Evolutionary conservation across 495 filamentous ascomycete species (phyloP), one percentile per base, ranked within the genome.

Genomic region (Poronia punctata): DNA sequence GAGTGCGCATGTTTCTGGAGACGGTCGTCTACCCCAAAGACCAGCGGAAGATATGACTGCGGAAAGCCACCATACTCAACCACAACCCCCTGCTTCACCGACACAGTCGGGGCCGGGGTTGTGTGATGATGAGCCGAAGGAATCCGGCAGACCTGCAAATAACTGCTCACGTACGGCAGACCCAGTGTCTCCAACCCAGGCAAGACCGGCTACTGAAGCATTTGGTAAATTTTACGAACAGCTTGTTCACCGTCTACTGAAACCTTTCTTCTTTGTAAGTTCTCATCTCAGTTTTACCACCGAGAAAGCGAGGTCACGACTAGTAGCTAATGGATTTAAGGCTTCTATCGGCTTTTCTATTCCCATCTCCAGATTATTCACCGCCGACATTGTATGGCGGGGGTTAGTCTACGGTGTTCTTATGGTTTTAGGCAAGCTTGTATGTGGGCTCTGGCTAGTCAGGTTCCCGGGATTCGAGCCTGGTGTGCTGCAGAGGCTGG

Each of bases 291-390:
- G 8, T 11, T 17, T 23, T 4, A n/a, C 8, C 14, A 1, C 5
- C 10, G 3, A 24, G n/a, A 7, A 2, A 2, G 1, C 20, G 14
- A 1, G 3, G 7, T 12, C 3, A 5, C 5, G 4, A 5, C 11
- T n/a, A n/a, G n/a, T n/a, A n/a, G 24, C 19, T 43, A 17, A 37
- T 32, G 1, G 11, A 2, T 12, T 23, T 3, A 23, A 76, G 72
- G 79, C 83, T 14, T 86, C 81, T 0, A 83, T 89, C 26, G 84
- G 86, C 1, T 88, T 90, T 49, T 78, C 83, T 0, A 82, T 93
- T 14, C 84, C 86, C 0, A 80, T 90, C 24, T 71, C 75, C 1
- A 56, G 78, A 9, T 78, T 92, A 67, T 90, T 88, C 53, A 49
- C 52, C 2, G 73, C 73, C 4, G 52, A 54, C 34, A 66, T 84